Evolutionary conservation across 345 rosid genomes (phyloP).

Genomic region (Bruguiera gymnorhiza): DNA sequence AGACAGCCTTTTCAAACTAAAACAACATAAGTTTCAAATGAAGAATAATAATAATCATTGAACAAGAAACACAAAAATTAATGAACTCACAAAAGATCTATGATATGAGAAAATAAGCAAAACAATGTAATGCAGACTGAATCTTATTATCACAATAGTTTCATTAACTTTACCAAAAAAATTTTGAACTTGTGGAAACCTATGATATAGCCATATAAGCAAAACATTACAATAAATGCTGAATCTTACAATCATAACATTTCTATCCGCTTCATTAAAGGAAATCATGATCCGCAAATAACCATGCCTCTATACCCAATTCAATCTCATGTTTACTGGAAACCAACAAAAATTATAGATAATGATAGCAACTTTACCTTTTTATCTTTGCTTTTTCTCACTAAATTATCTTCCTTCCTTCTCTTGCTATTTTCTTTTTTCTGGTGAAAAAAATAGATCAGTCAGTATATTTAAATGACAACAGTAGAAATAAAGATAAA

Average conservation of each 20-base stretch:
- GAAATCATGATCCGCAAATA: too few species aligned
- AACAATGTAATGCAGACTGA: background rate
- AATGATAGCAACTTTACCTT: conserved; percentile 39
- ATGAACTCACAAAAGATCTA: background rate
- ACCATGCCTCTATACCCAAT: too few species aligned
- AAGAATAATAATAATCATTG: background rate
- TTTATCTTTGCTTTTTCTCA: conserved; percentile 55
- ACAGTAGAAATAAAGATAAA: background rate
- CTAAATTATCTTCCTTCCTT: conserved; percentile 57
- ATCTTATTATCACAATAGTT: too few species aligned
- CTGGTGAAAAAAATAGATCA: conserved; percentile 35
- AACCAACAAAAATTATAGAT: background rate
- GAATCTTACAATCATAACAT: background rate
- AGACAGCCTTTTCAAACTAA: too few species aligned
- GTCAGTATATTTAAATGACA: background rate
- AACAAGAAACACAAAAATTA: background rate
- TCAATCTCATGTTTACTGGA: background rate
- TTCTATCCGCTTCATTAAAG: too few species aligned
- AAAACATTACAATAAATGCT: background rate
- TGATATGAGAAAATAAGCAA: background rate
- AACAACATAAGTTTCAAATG: too few species aligned
- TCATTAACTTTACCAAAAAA: too few species aligned
- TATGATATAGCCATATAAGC: background rate
- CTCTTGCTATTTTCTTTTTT: conserved; percentile 66
- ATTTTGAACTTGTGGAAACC: too few species aligned